Base-by-base conservation (phyloP, 805 yeast species). In the Hanseniaspora meyeri region DNA sequence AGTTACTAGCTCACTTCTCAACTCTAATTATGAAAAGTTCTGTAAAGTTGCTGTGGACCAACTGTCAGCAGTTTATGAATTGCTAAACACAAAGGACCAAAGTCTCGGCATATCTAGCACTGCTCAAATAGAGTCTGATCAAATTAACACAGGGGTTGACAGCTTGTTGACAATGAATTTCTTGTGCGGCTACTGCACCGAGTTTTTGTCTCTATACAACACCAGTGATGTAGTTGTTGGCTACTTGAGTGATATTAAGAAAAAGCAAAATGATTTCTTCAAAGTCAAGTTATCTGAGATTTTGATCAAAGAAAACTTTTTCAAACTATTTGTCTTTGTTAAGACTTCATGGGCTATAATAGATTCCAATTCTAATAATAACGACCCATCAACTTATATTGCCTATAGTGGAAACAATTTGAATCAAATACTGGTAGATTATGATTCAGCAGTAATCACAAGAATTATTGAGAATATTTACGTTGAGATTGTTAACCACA, bases 251-350 rank as follows among this genome's bases (percentile, higher is more conserved):
- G 46, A 27, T 32, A 24, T 52, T 17, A 52, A 45, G 34, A 52
- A 38, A 34, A 32, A 52, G 31, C 39, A 52, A 19, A 52, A 52
- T 45, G 56, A 52, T 6, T 45, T 52, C 36, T 52, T 40, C 12
- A 46, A 47, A 39, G 19, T 56, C 1, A 57, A 59, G 1, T 83
- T 80, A 65, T 74, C 81, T 12, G 66, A 65, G n/a, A 62, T 62
- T n/a, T 67, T 82, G 16, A 65, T 81, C 43, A 68, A 71, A 56
- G 74, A 81, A 48, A 74, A 80, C 27, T 74, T 88, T 63, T 91
- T 93, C 0, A 84, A 83, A 63, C 63, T 89, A 51, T 70, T 79
- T 16, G 80, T 78, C 31, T 83, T 86, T 65, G 77, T 88, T 1
- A 74, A 75, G 43, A 86, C 82, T 38, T 78, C 82, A 43, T 84